Conservation (phyloP, 169 alveolate species). For the Eimeria zaria region DNA sequence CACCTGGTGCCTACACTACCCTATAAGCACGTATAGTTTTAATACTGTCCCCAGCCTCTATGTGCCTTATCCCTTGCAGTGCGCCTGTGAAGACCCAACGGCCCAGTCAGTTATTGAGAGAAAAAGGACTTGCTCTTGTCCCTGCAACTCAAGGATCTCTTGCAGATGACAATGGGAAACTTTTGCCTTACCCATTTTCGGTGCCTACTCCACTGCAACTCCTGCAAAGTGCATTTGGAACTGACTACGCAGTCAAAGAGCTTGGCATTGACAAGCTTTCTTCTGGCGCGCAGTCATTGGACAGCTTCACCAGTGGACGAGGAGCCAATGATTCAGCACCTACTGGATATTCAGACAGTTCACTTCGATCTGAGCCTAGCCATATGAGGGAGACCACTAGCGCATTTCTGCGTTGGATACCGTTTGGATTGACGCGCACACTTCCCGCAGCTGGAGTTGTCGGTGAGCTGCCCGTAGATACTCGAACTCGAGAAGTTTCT, state of each 20-base stretch:
- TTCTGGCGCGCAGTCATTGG: not conserved
- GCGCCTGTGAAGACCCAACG: conserved; percentile 44
- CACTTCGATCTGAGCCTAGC: not conserved
- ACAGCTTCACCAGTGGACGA: not conserved
- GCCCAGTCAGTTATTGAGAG: not conserved
- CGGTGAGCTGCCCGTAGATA: not conserved
- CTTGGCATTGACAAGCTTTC: not conserved
- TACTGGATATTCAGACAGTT: not conserved
- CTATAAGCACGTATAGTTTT: not conserved
- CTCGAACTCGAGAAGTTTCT: not conserved
- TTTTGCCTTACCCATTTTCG: conserved; percentile 34
- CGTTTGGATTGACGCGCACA: conserved; percentile 63
- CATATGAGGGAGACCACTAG: conserved; percentile 12
- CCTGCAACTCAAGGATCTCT: conserved; percentile 62
- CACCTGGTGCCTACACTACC: not conserved
- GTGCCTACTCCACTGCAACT: conserved; percentile 61
- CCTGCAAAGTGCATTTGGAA: conserved; percentile 63
- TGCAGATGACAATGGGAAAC: not conserved
- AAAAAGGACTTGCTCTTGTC: conserved; percentile 8
- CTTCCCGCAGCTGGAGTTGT: not conserved
- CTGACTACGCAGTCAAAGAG: conserved; percentile 49
- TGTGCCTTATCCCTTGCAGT: not conserved
- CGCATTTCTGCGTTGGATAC: conserved; percentile 60
- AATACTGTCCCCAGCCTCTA: not conserved
- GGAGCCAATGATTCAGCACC: not conserved